These are phyloP conservation scores for Sporisorium exsertum DNA, from an alignment of 1,284 basidiomycete species.

Conservation along the genomic window DNA sequence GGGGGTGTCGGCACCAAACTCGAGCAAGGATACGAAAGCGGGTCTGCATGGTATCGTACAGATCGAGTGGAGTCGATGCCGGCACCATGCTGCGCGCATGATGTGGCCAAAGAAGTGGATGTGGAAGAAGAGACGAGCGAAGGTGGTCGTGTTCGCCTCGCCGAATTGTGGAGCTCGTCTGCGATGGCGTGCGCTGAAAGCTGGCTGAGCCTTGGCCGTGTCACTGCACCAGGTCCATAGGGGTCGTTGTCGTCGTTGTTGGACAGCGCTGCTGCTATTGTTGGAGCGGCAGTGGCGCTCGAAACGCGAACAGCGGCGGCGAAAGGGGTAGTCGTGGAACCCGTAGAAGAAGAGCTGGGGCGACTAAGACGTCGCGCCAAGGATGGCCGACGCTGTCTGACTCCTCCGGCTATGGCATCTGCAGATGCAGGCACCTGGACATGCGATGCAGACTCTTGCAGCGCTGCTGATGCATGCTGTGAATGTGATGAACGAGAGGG, in stretches of 20 bases:
- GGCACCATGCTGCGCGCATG: conserved; percentile 17
- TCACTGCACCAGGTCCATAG: conserved; percentile 49
- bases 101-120: conserved; percentile 31
- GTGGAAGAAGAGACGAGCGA: conserved; percentile 31
- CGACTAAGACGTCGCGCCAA: conserved; percentile 36
- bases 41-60: conserved; percentile 31
- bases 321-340: conserved; percentile 43
- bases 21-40: conserved; percentile 4
- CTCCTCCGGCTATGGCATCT: conserved; percentile 9
- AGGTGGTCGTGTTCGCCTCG: conserved; percentile 19
- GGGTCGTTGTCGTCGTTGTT: conserved; percentile 42
- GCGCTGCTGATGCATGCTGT: conserved; percentile 19
- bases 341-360: conserved; percentile 46
- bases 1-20: neutral
- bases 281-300: neutral
- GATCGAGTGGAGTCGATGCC: conserved; percentile 25
- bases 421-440: conserved; percentile 16
- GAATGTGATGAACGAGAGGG: neutral
- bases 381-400: conserved; percentile 43
- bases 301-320: conserved; percentile 23
- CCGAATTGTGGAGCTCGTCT: conserved; percentile 35
- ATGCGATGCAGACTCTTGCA: conserved; percentile 10
- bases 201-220: conserved; percentile 46
- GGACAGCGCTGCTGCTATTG: neutral
- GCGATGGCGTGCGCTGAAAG: conserved; percentile 36